phyloP scores from a whole-genome alignment of 345 rosid species.

The Eutrema heterophyllum region DNA sequence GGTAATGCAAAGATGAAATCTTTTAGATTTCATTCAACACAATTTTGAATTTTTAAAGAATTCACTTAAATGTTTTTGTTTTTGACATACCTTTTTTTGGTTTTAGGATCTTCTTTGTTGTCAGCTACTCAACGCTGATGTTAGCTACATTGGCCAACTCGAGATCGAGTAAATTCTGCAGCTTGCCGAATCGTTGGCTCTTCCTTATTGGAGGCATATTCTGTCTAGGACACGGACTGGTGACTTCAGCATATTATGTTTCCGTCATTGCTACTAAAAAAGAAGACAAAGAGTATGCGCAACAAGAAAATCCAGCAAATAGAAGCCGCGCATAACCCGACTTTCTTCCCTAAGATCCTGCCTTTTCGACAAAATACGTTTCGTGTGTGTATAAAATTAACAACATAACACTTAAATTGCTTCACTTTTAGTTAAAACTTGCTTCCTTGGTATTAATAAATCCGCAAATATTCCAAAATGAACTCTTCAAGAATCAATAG shows the following conservation, averaged over 20 bases:
- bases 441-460: constrained; percentile 11
- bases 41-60: background rate
- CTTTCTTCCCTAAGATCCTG: background rate
- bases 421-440: background rate
- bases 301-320: background rate
- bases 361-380: background rate
- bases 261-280: constrained; percentile 58
- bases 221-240: constrained; percentile 68
- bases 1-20: constrained; percentile 37
- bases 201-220: constrained; percentile 60
- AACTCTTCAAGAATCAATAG: constrained; percentile 9
- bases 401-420: background rate
- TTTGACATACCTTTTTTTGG: background rate
- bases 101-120: constrained; percentile 55
- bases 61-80: background rate
- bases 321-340: constrained; percentile 12
- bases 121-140: constrained; percentile 57
- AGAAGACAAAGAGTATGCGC: constrained; percentile 34
- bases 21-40: constrained; percentile 36
- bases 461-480: constrained; percentile 18
- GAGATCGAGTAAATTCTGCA: constrained; percentile 51
- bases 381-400: background rate
- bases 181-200: constrained; percentile 46
- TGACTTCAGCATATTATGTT: constrained; percentile 59
- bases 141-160: constrained; percentile 58